Evolutionary conservation across 208 protist genomes (phyloP).

Genomic region (Phytomonas francai): DNA sequence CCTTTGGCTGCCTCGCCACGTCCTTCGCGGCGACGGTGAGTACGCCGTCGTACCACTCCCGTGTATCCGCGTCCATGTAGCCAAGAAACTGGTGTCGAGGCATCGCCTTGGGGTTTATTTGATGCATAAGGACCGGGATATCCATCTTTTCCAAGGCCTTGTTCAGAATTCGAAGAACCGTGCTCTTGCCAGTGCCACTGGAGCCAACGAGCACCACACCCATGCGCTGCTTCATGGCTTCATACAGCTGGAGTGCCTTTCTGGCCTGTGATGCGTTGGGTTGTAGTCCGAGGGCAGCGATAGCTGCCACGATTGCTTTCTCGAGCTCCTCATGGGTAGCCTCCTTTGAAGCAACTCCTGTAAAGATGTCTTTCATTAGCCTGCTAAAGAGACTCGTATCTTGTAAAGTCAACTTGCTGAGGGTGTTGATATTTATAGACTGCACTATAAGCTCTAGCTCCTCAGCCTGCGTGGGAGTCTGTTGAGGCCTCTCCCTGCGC

Average conservation of each 20-base stretch:
- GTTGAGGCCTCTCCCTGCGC: constrained; percentile 53
- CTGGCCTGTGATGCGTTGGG: constrained; percentile 56
- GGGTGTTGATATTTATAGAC: constrained; percentile 95
- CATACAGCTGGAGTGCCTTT: constrained; percentile 92
- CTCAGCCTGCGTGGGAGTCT: constrained; percentile 57
- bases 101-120: constrained; percentile 93
- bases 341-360: constrained; percentile 48
- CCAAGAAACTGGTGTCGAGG: constrained; percentile 91
- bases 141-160: constrained; percentile 76
- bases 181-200: constrained; percentile 91
- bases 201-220: constrained; percentile 92
- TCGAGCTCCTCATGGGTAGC: constrained; percentile 82
- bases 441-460: constrained; percentile 91
- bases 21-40: constrained; percentile 92
- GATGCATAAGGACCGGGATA: constrained; percentile 67
- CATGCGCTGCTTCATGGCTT: constrained; percentile 90
- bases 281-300: constrained; percentile 63
- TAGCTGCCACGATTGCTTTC: constrained; percentile 52
- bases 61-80: constrained; percentile 93
- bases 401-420: constrained; percentile 96
- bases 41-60: constrained; percentile 98
- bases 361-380: constrained; percentile 89
- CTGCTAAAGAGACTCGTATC: constrained; percentile 94
- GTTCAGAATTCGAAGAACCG: constrained; percentile 70
- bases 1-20: constrained; percentile 65